Conservation (phyloP, 2,329 filamentous ascomycete genomes). For the Exophiala oligosperma region DNA sequence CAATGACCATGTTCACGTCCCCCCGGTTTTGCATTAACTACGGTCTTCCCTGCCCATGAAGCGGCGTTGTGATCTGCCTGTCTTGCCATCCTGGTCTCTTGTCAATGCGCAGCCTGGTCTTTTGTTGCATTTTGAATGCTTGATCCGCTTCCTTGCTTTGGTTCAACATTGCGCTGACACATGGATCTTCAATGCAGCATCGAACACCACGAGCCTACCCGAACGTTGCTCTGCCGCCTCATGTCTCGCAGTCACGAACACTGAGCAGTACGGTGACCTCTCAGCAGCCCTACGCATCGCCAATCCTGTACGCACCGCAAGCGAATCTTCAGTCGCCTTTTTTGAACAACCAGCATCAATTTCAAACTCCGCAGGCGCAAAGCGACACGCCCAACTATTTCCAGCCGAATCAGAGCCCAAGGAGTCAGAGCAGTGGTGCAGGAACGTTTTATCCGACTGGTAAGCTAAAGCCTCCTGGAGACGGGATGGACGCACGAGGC, state of each 20-base stretch:
- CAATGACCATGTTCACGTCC: conserved; percentile 11
- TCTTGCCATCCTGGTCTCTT: conserved; percentile 15
- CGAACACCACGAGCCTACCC: conserved; percentile 27
- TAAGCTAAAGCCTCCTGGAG: conserved; percentile 48
- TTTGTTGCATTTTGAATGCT: background rate
- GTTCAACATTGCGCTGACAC: conserved; percentile 15
- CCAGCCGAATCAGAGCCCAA: conserved; percentile 75
- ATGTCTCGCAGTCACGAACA: conserved; percentile 33
- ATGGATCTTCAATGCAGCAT: conserved; percentile 30
- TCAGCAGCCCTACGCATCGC: conserved; percentile 26
- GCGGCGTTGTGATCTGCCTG: conserved; percentile 13
- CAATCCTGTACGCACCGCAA: conserved; percentile 25
- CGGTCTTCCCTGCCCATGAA: conserved; percentile 8
- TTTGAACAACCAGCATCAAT: conserved; percentile 53
- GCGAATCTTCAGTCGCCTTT: conserved; percentile 54
- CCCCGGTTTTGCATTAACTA: conserved; percentile 5
- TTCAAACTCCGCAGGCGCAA: conserved; percentile 46
- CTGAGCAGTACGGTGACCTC: conserved; percentile 21
- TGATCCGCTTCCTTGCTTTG: background rate
- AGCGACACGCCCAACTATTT: conserved; percentile 72
- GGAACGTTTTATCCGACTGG: conserved; percentile 86
- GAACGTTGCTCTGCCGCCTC: conserved; percentile 26
- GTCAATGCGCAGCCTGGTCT: background rate
- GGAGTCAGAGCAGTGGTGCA: conserved; percentile 77
- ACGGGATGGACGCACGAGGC: background rate